Evolutionary conservation across 192 early-diverging fungal species (phyloP).

Genomic region (Umbelopsis isabellina): DNA sequence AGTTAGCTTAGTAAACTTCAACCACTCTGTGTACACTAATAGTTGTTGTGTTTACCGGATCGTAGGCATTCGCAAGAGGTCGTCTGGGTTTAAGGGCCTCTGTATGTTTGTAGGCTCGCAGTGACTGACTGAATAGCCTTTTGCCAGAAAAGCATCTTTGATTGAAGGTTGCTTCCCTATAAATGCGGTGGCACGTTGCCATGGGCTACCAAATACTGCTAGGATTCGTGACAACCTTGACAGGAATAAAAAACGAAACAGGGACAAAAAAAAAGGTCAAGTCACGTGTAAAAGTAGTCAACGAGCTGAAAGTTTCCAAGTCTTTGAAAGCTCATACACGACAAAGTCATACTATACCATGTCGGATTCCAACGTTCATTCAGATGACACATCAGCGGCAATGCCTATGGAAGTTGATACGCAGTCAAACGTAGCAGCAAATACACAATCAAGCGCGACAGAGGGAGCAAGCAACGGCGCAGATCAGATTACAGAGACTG

Average conservation of each 20-base stretch:
- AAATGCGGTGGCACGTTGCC: not conserved
- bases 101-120: not conserved
- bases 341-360: not conserved
- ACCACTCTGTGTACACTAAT: not conserved
- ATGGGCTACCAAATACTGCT: not conserved
- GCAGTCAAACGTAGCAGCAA: not conserved
- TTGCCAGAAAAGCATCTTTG: not conserved
- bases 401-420: slow-evolving; percentile 8
- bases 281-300: no score
- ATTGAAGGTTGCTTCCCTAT: no score
- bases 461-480: not conserved
- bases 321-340: no score
- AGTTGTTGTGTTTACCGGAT: not conserved
- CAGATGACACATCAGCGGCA: not conserved
- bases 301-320: no score
- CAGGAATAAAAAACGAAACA: no score
- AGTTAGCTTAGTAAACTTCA: not conserved
- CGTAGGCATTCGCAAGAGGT: slow-evolving; percentile 1
- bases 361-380: not conserved
- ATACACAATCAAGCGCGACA: not conserved
- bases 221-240: no score
- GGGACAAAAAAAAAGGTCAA: no score
- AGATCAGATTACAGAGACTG: slow-evolving; percentile 1
- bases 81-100: not conserved
- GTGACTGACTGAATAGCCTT: not conserved